Evolutionary conservation across 2,329 filamentous ascomycete species (phyloP), one percentile per base, ranked within the genome.

Genomic region (Aspergillus viridinutans): DNA sequence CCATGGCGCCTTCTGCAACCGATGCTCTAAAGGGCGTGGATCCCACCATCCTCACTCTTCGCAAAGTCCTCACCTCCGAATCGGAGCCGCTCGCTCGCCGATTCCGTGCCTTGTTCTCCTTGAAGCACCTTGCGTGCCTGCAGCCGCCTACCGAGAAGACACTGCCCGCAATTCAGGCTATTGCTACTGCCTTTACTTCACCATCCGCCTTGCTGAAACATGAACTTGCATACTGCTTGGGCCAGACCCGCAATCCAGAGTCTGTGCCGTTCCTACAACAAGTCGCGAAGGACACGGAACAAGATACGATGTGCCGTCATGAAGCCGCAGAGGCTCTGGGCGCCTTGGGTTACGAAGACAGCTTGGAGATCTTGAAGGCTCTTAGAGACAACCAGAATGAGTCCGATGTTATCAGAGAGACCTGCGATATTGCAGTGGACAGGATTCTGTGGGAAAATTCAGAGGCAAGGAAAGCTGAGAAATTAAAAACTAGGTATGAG

Each of bases 321-420:
- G 94, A 99, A 79, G 93, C 94, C 17, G 94, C 93, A 2, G 94
- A 99, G 80, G 94, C 94, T 2, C 81, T 99, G 14, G 94, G 91
- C 12, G 94, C 94, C 10, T 79, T 99, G 59, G 91, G 90, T 3
- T 86, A 93, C 70, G 77, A 80, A 29, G 83, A 82, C 3, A 92
- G 90, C 69, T 73, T 99, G 70, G 85, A 85, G 2, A 76, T 97
- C 35, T 78, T 99, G 63, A 85, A 82, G 70, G 75, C 84, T 62
- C 85, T 91, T 69, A 83, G 90, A 61, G 90, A 97, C 71, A 85
- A 90, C 61, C 76, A 81, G 60, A 85, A 84, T 20, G 92, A 97
- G 76, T 83, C 87, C 35, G 85, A 89, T 28, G 89, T 92, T 42
- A 87, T 99, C n/a, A 85, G 84, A 45, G 92, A 99, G 81, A 99